Base-by-base conservation (phyloP, 805 yeast genomes). In the Zygoascus ofunaensis region DNA sequence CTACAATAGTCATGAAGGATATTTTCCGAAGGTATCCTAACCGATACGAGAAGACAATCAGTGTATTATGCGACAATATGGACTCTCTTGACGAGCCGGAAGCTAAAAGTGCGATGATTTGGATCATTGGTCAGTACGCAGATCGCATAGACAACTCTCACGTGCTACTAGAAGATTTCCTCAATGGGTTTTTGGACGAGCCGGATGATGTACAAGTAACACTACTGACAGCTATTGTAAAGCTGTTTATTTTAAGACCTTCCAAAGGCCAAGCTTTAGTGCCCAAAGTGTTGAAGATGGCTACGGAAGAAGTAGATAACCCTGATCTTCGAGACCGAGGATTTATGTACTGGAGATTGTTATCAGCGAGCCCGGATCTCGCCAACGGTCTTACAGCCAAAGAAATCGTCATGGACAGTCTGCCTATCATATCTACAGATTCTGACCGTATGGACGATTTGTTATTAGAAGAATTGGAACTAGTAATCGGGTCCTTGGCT, bases 281-380 rank as follows among this genome's bases (percentile, higher is more conserved):
- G 2, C 65, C 85, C 32, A 68, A 70, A 28, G 66, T 82, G 0
- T 63, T 87, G 44, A 79, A 78, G 55, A 61, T 68, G 59, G 82
- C 87, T 5, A 82, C 94, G 0, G 92, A 86, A 52, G 82, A 79
- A 10, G 66, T 71, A 1, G 79, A 80, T 49, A 80, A 86, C 53
- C 95, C 96, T 0, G 97, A 90, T 62, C 62, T 87, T 8, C 71
- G 97, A 49, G 94, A 86, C 51, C 65, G 95, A 34, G 96, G 90
- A 0, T 81, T 70, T 56, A 78, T 86, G 64, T 89, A 90, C 64
- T 82, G 94, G 92, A 71, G 95, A 46, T 63, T 89, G 23, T 63
- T 89, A 4, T 76, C 92, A 1, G 32, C 41, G n/a, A 21, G 39
- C 18, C 23, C 23, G 10, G 33, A 37, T 37, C 12, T 21, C 10